Percentiles rank a stretch among this genome's conserved stretches.
phyloP scores from a whole-genome alignment of 176 grass and related monocot species.

The Musa beccarii region DNA sequence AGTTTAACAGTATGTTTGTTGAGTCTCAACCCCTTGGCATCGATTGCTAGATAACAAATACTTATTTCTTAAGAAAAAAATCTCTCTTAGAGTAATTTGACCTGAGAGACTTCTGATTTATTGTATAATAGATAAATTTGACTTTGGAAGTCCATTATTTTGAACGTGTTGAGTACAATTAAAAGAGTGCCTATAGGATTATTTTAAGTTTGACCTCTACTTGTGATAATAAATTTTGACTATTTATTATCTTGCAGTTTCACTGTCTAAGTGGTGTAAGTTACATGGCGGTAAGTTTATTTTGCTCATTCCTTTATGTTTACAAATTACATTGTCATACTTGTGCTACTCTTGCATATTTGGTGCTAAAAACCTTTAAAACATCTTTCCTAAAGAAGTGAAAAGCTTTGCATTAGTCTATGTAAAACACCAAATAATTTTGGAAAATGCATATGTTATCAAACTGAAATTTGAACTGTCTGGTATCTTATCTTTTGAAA shows the following conservation, averaged over 20 bases:
- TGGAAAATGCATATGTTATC: too few relatives aligned
- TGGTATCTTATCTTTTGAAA: too few relatives aligned
- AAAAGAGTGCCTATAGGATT: too few relatives aligned
- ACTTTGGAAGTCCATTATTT: background rate
- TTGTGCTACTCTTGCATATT: background rate
- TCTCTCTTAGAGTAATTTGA: background rate
- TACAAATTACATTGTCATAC: background rate
- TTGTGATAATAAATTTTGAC: background rate
- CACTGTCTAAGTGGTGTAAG: constrained; percentile 55
- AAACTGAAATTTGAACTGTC: too few relatives aligned
- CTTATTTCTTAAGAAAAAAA: background rate
- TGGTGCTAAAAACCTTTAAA: too few relatives aligned
- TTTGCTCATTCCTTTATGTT: constrained; percentile 14
- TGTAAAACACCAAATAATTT: too few relatives aligned
- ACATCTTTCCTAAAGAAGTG: too few relatives aligned
- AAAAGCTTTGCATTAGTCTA: too few relatives aligned
- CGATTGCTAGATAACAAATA: background rate
- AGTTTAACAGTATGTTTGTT: constrained; percentile 62
- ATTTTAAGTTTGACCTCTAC: background rate
- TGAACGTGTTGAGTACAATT: background rate
- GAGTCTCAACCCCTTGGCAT: background rate
- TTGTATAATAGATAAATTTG: background rate
- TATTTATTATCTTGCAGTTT: constrained; percentile 49
- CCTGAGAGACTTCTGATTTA: background rate
- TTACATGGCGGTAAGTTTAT: constrained; percentile 53